A percentile compares a stretch with the other conserved stretches of the same genome.
Conservation (phyloP, 2,329 filamentous ascomycete species). For the Penicillium sp. region DNA sequence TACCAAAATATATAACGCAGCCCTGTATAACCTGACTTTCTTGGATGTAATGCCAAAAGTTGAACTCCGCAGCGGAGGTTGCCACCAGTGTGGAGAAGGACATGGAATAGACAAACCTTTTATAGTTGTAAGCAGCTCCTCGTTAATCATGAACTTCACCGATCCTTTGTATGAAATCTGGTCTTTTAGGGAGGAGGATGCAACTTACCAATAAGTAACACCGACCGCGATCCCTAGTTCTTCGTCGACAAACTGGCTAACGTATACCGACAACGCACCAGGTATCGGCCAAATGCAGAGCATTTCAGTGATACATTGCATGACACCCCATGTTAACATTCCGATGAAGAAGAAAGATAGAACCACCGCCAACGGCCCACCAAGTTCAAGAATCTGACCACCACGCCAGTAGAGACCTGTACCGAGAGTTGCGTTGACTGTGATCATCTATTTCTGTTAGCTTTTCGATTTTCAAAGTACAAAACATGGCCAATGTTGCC, state of each 20-base stretch:
- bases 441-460: neutral
- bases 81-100: neutral
- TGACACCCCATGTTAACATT: conserved; percentile 30
- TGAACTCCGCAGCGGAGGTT: neutral
- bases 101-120: neutral
- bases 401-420: neutral
- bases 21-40: neutral
- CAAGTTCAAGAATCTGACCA: neutral
- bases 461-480: neutral
- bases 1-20: neutral
- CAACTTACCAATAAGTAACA: neutral
- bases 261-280: conserved; percentile 39
- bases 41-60: neutral
- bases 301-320: conserved; percentile 44
- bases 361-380: neutral
- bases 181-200: neutral
- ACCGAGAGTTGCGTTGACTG: neutral
- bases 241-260: conserved; percentile 19
- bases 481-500: neutral
- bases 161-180: neutral
- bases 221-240: neutral
- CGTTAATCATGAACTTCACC: neutral
- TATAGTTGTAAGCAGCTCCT: neutral
- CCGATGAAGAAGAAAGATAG: neutral
- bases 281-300: conserved; percentile 41